Conservation (phyloP, 192 early-diverging fungal species). For the Helicostylum pulchrum region DNA sequence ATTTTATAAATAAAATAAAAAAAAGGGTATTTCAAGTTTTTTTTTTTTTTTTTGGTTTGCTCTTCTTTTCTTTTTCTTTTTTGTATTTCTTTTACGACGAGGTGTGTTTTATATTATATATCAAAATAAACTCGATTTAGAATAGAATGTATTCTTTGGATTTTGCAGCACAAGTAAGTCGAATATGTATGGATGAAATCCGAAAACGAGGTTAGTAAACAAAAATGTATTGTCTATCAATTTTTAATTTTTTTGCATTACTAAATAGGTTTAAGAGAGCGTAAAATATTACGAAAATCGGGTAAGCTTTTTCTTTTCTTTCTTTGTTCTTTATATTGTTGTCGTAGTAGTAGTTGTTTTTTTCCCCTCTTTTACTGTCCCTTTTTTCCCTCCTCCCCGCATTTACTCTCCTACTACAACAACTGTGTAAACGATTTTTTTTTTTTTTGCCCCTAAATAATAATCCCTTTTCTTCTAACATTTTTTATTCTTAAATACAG, state of each 20-base stretch:
- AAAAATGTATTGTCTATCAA: neutral
- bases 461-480: too few relatives aligned
- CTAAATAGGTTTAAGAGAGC: conserved; percentile 25
- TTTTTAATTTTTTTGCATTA: too few relatives aligned
- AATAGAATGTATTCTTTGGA: conserved; percentile 13
- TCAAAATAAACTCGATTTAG: too few relatives aligned
- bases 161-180: conserved; percentile 20
- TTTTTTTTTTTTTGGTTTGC: too few relatives aligned
- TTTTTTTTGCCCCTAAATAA: neutral
- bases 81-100: too few relatives aligned
- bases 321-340: too few relatives aligned
- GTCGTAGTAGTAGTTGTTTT: neutral
- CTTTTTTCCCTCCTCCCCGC: neutral
- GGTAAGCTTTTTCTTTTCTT: conserved; percentile 6
- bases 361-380: neutral
- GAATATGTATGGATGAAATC: conserved; percentile 29
- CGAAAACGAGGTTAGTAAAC: conserved; percentile 19
- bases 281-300: conserved; percentile 34
- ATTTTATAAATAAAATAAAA: too few relatives aligned
- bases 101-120: too few relatives aligned
- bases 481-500: conserved; percentile 11
- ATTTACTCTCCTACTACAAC: too few relatives aligned
- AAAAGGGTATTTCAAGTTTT: too few relatives aligned
- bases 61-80: too few relatives aligned
- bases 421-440: neutral